Evolutionary conservation across 306 rosid genomes (phyloP), one percentile per base, ranked within the genome.

Genomic region (Lupinus albus): DNA sequence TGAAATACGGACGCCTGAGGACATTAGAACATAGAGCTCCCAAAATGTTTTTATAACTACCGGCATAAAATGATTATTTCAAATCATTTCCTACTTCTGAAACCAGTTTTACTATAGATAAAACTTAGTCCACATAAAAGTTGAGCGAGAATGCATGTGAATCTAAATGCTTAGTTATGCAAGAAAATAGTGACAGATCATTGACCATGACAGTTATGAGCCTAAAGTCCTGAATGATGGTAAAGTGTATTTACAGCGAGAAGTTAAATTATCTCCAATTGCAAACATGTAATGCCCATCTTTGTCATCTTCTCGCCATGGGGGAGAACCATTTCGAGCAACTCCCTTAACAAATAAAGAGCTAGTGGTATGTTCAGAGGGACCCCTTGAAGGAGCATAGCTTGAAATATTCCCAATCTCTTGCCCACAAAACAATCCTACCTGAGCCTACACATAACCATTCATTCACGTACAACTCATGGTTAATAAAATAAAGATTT

Each of bases 391-490:
- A 76, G 88, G 76, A 79, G 92, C 91, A 88, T 78, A 86, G 95
- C 95, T 84, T 68, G 95, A 45, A 75, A 93, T 64, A 88, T 67
- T 86, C 75, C 89, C 98, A 88, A 90, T 65, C 74, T 93, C 96
- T 93, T 85, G 99, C 81, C 86, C 97, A 88, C 78, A 93, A 86
- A 87, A 90, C 80, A 93, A 86, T 88, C 91, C 97, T 88, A 93
- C 96, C 99, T 93, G 99, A 81, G 90, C 99, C 97, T 90, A 93
- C 97, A 93, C 89, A 93, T 84, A 89, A 77, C 87, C 89, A 90
- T 87, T 85, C 91, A 88, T 88, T 82, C 86, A 89, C 82, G 82
- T 50, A 86, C 95, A 79, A 78, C 87, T 84, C 73, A 81, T 60
- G 64, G 65, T 55, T 72, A 72, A 72, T 68, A 72, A 72, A 67